A percentile compares a stretch with the other conserved stretches of the same genome.
phyloP scores from a whole-genome alignment of 768 basidiomycete species.

The Tylopilus rubrobrunneus region DNA sequence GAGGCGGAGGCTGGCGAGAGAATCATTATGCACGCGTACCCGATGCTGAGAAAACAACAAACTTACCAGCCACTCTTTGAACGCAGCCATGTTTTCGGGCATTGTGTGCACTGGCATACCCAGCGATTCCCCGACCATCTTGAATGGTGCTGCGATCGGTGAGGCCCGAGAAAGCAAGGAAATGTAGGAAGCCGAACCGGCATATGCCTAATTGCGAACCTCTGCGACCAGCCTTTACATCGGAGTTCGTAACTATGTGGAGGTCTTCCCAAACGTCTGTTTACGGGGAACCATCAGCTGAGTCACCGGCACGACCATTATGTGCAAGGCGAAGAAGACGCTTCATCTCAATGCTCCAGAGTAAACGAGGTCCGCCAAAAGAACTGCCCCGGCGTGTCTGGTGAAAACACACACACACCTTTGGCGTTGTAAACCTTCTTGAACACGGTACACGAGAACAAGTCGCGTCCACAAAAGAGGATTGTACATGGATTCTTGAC shows the following conservation, averaged over 20 bases:
- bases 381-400: no score
- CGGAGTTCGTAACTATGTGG: slow-evolving; percentile 68
- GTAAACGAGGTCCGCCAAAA: not conserved
- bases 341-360: not conserved
- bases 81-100: slow-evolving; percentile 54
- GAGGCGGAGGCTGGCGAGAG: slow-evolving; percentile 38
- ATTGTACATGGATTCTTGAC: slow-evolving; percentile 54
- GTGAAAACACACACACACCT: no score
- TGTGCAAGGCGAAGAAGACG: not conserved
- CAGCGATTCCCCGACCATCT: slow-evolving; percentile 50
- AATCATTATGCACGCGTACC: slow-evolving; percentile 6
- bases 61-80: slow-evolving; percentile 63
- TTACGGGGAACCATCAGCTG: slow-evolving; percentile 10
- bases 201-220: slow-evolving; percentile 54
- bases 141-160: slow-evolving; percentile 60
- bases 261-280: slow-evolving; percentile 77
- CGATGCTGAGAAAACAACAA: not conserved
- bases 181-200: slow-evolving; percentile 21
- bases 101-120: slow-evolving; percentile 56
- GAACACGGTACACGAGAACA: slow-evolving; percentile 78
- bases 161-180: not conserved
- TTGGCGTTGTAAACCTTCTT: slow-evolving; percentile 54
- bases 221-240: slow-evolving; percentile 59
- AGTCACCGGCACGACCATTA: not conserved
- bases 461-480: slow-evolving; percentile 85